These are phyloP conservation scores for Arthrocladium fulminans DNA, from an alignment of 2,329 filamentous ascomycete genomes.

Conservation along the genomic window DNA sequence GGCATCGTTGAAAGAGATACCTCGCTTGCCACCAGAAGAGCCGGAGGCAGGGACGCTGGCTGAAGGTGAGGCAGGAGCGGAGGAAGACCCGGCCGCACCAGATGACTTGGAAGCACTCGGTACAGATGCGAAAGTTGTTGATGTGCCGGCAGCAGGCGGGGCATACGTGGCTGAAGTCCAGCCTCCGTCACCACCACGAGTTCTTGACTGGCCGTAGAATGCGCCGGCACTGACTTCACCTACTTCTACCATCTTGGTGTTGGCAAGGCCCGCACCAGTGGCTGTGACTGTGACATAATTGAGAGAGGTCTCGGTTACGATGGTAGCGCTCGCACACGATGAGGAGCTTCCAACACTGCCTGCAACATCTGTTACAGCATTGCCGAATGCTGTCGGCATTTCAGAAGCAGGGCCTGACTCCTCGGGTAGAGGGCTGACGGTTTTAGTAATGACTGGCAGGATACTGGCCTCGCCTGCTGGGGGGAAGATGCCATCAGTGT, in stretches of 20 bases:
- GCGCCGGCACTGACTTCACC: neutral
- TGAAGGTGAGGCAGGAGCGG: slow-evolving; percentile 12
- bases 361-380: slow-evolving; percentile 10
- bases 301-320: slow-evolving; percentile 20
- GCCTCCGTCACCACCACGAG: neutral
- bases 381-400: slow-evolving; percentile 7
- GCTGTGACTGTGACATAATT: slow-evolving; percentile 25
- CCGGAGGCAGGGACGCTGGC: slow-evolving; percentile 12
- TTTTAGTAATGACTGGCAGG: no score
- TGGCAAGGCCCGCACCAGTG: slow-evolving; percentile 6
- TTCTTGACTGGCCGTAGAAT: neutral
- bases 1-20: slow-evolving; percentile 35
- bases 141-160: slow-evolving; percentile 5
- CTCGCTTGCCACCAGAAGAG: slow-evolving; percentile 25
- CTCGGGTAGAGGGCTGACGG: slow-evolving; percentile 1
- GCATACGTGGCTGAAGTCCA: neutral
- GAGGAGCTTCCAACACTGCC: slow-evolving; percentile 8
- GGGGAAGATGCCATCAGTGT: slow-evolving; percentile 5
- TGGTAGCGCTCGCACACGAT: slow-evolving; percentile 16
- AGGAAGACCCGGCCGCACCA: slow-evolving; percentile 5
- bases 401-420: no score
- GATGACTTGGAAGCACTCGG: slow-evolving; percentile 8
- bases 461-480: slow-evolving; percentile 11
- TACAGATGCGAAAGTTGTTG: slow-evolving; percentile 19
- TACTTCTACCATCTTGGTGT: neutral